phyloP scores from a whole-genome alignment of 768 basidiomycete genomes.

The Lyophyllum shimeji region DNA sequence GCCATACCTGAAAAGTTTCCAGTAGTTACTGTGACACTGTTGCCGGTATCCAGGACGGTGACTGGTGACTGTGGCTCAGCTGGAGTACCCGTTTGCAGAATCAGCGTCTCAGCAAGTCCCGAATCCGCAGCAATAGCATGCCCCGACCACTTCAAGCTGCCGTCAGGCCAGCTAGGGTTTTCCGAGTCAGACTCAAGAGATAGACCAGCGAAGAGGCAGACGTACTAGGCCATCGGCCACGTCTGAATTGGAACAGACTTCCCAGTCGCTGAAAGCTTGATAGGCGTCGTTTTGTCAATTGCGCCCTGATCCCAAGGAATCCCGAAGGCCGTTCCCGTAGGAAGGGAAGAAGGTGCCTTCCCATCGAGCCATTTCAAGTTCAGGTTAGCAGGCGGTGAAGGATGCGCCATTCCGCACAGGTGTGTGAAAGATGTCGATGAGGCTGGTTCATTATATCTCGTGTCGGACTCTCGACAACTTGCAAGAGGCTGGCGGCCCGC shows the following conservation, averaged over 20 bases:
- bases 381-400: constrained; percentile 22
- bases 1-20: constrained; percentile 24
- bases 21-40: constrained; percentile 29
- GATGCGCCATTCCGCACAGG: constrained; percentile 11
- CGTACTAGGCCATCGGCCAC: constrained; percentile 38
- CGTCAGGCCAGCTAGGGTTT: constrained; percentile 22
- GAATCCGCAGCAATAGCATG: constrained; percentile 32
- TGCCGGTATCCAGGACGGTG: constrained; percentile 23
- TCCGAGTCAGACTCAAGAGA: not conserved
- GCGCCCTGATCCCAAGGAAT: constrained; percentile 36
- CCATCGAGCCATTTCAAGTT: constrained; percentile 34
- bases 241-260: constrained; percentile 27
- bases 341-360: constrained; percentile 24
- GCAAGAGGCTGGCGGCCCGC: constrained; percentile 10
- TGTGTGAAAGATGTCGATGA: not conserved
- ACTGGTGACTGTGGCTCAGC: constrained; percentile 31
- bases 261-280: constrained; percentile 20
- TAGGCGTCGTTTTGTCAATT: constrained; percentile 34
- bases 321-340: constrained; percentile 35
- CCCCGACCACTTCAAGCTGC: constrained; percentile 38
- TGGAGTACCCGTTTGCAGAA: constrained; percentile 30
- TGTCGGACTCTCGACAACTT: not conserved
- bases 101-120: constrained; percentile 22
- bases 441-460: constrained; percentile 4
- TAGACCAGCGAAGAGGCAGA: not conserved